Base-by-base conservation (phyloP, 176 grass and related monocot genomes). In the Rhynchospora pubera region DNA sequence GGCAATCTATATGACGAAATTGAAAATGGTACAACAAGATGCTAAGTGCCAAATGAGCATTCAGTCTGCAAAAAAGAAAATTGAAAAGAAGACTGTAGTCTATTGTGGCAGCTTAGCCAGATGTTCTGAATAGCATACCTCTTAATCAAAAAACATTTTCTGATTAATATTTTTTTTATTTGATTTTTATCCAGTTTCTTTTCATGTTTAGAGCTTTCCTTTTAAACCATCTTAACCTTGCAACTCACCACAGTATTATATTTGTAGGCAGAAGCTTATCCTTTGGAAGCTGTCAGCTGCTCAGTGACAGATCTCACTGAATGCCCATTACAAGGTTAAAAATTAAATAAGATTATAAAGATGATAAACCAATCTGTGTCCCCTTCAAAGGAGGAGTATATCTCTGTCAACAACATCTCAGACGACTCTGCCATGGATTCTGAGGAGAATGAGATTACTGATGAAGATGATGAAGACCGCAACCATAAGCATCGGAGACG, bases 401-500 rank as follows among this genome's bases (percentile, higher is more conserved):
- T 87, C 62, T 94, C 91, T 9, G 80, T 76, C n/a, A n/a, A n/a
- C 30, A 86, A 80, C 78, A 62, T 80, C 72, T 94, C 88, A 84
- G 90, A 94, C 83, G 84, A 85, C 73, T 76, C 72, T 76, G 79
- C 70, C 66, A 91, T 81, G 78, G 89, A 99, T 90, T 67, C 82
- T 70, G 91, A 89, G 84, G 89, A 88, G 69, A 71, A 85, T 12
- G 91, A 91, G 86, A 83, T 89, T 47, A 93, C 89, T 4, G 96
- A 98, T 16, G 90, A 92, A 0, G 92, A 98, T 24, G 94, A 97
- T 0, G 94, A 94, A 66, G 96, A 99, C 78, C 96, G 96, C 42
- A 99, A 99, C 66, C 96, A 99, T 75, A 99, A 99, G 87, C 96
- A 99, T 53, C 85, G 92, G 52, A 91, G 77, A 79, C 82, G 87